Conservation (phyloP, 306 rosid genomes). For the Quercus berberidifolia region DNA sequence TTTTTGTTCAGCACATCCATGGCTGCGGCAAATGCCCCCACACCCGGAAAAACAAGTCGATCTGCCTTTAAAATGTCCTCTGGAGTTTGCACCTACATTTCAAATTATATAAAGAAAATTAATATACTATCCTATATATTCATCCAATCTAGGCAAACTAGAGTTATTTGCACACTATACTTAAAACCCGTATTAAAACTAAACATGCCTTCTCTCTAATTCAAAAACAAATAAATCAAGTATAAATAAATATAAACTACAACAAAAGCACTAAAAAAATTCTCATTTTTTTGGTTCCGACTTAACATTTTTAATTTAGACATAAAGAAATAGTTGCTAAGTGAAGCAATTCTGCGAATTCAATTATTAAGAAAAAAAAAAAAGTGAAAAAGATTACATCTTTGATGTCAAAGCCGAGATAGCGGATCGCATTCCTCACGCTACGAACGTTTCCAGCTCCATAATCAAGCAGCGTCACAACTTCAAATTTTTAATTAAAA, state of each 20-base stretch:
- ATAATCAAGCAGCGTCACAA: constrained; percentile 86
- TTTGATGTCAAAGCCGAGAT: constrained; percentile 80
- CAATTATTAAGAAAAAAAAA: background rate
- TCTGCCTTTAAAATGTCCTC: constrained; percentile 79
- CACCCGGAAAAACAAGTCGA: constrained; percentile 83
- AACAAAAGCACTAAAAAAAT: background rate
- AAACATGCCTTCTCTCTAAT: background rate
- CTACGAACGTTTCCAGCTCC: constrained; percentile 98
- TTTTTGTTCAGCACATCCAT: constrained; percentile 83
- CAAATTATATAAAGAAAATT: background rate
- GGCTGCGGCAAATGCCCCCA: constrained; percentile 90
- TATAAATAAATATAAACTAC: background rate
- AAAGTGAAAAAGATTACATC: constrained; percentile 48
- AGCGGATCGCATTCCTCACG: constrained; percentile 76
- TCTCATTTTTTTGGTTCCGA: too few species aligned
- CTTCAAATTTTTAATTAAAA: constrained; percentile 27
- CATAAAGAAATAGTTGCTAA: too few species aligned
- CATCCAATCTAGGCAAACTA: background rate
- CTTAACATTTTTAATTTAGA: too few species aligned
- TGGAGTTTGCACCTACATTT: constrained; percentile 72
- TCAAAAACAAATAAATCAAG: background rate
- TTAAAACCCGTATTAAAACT: background rate
- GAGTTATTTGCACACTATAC: background rate
- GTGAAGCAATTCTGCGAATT: too few species aligned
- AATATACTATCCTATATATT: background rate